phyloP scores from a whole-genome alignment of 176 grass and related monocot genomes.

The Musa itinerans region DNA sequence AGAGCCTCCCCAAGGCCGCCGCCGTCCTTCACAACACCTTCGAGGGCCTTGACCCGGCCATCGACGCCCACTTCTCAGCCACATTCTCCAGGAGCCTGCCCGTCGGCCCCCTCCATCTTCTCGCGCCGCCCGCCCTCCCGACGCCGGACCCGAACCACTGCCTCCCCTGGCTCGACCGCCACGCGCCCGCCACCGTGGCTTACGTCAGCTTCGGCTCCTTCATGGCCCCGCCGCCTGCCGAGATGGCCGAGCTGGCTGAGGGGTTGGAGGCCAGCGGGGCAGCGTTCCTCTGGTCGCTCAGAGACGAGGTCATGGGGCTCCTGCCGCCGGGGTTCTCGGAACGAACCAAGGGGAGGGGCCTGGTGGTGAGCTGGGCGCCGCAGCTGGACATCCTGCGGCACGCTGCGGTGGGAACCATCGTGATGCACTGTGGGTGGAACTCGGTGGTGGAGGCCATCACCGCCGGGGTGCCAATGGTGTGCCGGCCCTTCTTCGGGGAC shows the following conservation, averaged over 20 bases:
- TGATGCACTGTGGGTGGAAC: constrained; percentile 18
- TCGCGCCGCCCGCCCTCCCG: not conserved
- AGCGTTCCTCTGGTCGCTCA: constrained; percentile 7
- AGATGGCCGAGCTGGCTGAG: not conserved
- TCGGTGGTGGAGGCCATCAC: constrained; percentile 9
- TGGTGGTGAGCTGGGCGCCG: constrained; percentile 30
- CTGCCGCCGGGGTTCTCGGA: constrained; percentile 34
- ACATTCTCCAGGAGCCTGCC: constrained; percentile 8
- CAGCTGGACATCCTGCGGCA: constrained; percentile 38
- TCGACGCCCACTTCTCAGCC: not conserved
- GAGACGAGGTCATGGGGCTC: not conserved
- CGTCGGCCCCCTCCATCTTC: constrained; percentile 21
- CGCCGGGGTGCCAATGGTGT: constrained; percentile 7
- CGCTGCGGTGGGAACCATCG: constrained; percentile 16
- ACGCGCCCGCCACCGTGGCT: constrained; percentile 19
- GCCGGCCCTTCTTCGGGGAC: constrained; percentile 10
- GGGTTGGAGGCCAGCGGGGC: constrained; percentile 1
- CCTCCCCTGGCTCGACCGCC: constrained; percentile 29
- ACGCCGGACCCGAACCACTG: not conserved
- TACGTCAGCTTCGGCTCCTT: constrained; percentile 24
- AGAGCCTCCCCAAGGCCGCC: not conserved
- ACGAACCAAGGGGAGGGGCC: constrained; percentile 17
- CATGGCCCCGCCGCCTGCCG: not conserved
- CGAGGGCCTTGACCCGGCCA: constrained; percentile 11
- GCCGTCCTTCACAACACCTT: constrained; percentile 26